A percentile compares a stretch with the other conserved stretches of the same genome.
Conservation (phyloP, 441 rosid genomes). For the Cnidoscolus chayamansa region DNA sequence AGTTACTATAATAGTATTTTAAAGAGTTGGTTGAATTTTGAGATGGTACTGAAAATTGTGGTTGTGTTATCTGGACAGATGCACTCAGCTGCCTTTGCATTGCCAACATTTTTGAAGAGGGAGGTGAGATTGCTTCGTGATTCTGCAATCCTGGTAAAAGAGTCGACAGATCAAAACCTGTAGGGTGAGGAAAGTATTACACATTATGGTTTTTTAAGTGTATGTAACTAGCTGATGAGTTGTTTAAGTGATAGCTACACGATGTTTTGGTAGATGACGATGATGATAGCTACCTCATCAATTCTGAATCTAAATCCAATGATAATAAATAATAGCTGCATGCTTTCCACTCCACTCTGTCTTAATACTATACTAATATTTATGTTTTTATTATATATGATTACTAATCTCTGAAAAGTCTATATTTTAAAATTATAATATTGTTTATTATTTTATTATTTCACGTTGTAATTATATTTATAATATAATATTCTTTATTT, state of each 20-base stretch:
- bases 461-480: too few relatives aligned
- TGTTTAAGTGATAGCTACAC: neutral
- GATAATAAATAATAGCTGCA: neutral
- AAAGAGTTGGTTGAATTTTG: too few relatives aligned
- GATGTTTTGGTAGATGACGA: neutral
- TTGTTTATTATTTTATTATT: too few relatives aligned
- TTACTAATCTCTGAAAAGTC: too few relatives aligned
- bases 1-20: too few relatives aligned
- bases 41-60: neutral
- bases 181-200: neutral
- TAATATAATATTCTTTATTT: too few relatives aligned
- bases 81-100: conserved; percentile 81
- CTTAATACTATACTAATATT: too few relatives aligned
- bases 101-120: conserved; percentile 76
- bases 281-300: neutral
- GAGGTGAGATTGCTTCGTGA: conserved; percentile 56
- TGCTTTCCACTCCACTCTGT: too few relatives aligned
- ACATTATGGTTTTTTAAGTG: neutral
- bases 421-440: too few relatives aligned
- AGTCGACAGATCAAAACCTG: neutral
- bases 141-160: neutral
- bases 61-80: conserved; percentile 46
- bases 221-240: neutral
- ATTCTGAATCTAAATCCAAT: neutral
- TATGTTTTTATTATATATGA: too few relatives aligned